Percentiles rank a stretch among this genome's conserved stretches.
Conservation (phyloP, 371 early-diverging fungal genomes). For the Haplosporangium sp. region DNA sequence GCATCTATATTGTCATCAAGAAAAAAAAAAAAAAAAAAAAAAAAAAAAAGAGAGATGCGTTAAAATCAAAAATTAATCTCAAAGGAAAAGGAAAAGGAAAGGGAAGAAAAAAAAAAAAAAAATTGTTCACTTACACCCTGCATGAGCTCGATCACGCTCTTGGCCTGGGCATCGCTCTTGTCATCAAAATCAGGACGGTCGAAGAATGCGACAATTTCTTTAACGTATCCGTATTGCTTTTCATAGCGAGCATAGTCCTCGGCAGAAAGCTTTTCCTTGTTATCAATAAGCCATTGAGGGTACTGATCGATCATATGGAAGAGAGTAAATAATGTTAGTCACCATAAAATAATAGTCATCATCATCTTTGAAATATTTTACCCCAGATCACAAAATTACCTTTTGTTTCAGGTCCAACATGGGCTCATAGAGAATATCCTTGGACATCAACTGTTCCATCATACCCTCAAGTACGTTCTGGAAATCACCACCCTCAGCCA, state of each 20-base stretch:
- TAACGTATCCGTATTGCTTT: constrained; percentile 79
- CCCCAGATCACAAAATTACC: constrained; percentile 53
- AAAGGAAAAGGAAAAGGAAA: no score
- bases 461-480: constrained; percentile 88
- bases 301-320: constrained; percentile 65
- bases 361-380: no score
- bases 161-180: constrained; percentile 73
- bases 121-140: constrained; percentile 69
- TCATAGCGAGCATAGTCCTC: constrained; percentile 80
- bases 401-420: constrained; percentile 86
- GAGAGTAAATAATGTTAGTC: neutral
- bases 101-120: no score
- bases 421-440: constrained; percentile 93
- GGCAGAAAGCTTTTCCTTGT: constrained; percentile 73
- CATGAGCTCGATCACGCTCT: constrained; percentile 87
- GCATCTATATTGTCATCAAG: constrained; percentile 71
- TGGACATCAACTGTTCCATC: constrained; percentile 92
- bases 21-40: no score
- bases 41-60: no score
- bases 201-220: constrained; percentile 82
- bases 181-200: constrained; percentile 74
- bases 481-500: constrained; percentile 85
- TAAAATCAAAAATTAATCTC: no score
- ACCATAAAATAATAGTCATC: no score
- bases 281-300: constrained; percentile 83